Percentiles rank a stretch among this genome's conserved stretches.
phyloP scores from a whole-genome alignment of 768 basidiomycete species.

The Kwoniella botswanensis region DNA sequence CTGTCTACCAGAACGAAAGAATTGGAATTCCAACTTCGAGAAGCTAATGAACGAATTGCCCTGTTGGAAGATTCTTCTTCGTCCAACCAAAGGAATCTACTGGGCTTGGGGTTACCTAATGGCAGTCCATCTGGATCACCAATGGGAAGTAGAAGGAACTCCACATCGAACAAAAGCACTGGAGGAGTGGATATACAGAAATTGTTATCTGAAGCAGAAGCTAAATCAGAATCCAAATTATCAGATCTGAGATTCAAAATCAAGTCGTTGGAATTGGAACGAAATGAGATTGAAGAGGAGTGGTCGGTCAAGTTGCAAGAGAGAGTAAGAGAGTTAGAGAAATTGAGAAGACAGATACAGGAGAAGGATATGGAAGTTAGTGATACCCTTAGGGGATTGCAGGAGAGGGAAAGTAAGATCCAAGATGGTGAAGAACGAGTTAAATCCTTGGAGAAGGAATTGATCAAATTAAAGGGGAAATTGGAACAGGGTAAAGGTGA shows the following conservation, averaged over 20 bases:
- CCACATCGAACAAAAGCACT: neutral
- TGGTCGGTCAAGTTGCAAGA: conserved; percentile 85
- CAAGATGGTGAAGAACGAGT: conserved; percentile 61
- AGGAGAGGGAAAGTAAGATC: conserved; percentile 66
- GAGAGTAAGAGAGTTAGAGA: conserved; percentile 77
- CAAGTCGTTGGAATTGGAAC: conserved; percentile 73
- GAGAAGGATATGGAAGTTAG: conserved; percentile 69
- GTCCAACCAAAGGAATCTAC: neutral
- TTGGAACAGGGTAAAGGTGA: conserved; percentile 62
- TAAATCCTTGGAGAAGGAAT: conserved; percentile 57
- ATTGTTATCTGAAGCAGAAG: conserved; percentile 73
- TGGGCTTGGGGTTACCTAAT: conserved; percentile 1
- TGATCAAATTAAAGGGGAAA: conserved; percentile 53
- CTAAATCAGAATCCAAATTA: conserved; percentile 76
- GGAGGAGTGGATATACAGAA: conserved; percentile 60
- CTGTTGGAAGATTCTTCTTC: conserved; percentile 63
- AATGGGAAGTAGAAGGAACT: conserved; percentile 18
- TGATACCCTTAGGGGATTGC: conserved; percentile 61
- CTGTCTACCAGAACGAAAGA: conserved; percentile 81
- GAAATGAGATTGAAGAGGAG: conserved; percentile 82
- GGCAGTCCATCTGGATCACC: conserved; percentile 22
- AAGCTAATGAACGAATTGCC: conserved; percentile 72
- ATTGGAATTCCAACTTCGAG: conserved; percentile 81
- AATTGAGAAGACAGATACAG: conserved; percentile 68
- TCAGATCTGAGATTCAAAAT: conserved; percentile 73